These are phyloP conservation scores for Suillus brevipes DNA, from an alignment of 768 basidiomycete genomes.

Conservation along the genomic window DNA sequence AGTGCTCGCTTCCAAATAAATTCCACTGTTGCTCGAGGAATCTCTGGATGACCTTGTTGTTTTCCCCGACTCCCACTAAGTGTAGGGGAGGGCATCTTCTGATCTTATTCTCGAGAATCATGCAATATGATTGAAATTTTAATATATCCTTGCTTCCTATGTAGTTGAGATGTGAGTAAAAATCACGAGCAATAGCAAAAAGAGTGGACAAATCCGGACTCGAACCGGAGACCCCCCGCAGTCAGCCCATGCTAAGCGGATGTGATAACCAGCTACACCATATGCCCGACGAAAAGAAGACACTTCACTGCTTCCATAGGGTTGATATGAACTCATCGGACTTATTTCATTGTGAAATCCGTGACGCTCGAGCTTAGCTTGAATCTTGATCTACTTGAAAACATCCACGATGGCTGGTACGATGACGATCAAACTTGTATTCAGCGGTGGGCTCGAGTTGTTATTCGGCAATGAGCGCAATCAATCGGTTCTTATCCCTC, in stretches of 20 bases:
- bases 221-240: conserved; percentile 43
- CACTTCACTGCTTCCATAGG: neutral
- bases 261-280: conserved; percentile 43
- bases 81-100: too few species aligned
- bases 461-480: conserved; percentile 72
- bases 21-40: neutral
- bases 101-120: too few species aligned
- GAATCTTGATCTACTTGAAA: neutral
- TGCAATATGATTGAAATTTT: too few species aligned
- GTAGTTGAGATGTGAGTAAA: too few species aligned
- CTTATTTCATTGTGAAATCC: neutral
- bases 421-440: conserved; percentile 61
- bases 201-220: conserved; percentile 40
- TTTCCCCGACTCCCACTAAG: too few species aligned
- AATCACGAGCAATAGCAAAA: conserved; percentile 16
- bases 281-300: conserved; percentile 25
- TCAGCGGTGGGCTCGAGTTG: conserved; percentile 84
- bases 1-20: neutral
- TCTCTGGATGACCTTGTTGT: neutral
- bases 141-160: too few species aligned
- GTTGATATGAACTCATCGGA: neutral
- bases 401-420: conserved; percentile 16
- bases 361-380: neutral
- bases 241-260: conserved; percentile 38
- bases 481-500: conserved; percentile 58